Evolutionary conservation across 2,329 filamentous ascomycete genomes (phyloP), one percentile per base, ranked within the genome.

Genomic region (Epichloe coenophiala): DNA sequence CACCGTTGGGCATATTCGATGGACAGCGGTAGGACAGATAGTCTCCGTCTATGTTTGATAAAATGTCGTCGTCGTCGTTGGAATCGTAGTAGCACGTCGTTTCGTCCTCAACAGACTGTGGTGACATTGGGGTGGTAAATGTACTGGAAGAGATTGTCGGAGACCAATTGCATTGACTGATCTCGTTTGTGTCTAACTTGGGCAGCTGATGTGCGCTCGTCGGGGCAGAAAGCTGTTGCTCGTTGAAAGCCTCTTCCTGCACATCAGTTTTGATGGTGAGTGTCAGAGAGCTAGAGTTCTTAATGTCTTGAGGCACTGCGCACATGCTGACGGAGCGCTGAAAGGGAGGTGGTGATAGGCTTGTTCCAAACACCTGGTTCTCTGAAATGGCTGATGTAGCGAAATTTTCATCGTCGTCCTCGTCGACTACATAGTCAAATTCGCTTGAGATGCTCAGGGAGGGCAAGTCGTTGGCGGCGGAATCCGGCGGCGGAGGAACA

Each of bases 401-500:
- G 57, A 83, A 82, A 63, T 81, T 81, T 55, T 80, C 76, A 56
- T 81, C 76, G 56, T 81, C 77, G 43, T 77, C 75, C 7, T 62
- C 66, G 27, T 64, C 53, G 17, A 59, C 59, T 50, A 72, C 68
- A 40, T 61, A 64, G 33, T 58, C 57, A 38, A 64, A 60, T 6
- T 68, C 65, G 8, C 68, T 66, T 17, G 68, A 63, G 7, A 70
- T 68, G 19, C 59, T 46, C 8, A 69, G 42, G 1, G 60, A 4
- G 50, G 63, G 62, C 7, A 64, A 60, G n/a, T 65, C 60, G 9
- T 63, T 59, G 7, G 58, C 45, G 35, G 57, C 60, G 13, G 55
- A 62, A 51, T 55, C 57, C 17, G 58, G 59, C 38, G 57, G 57
- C 37, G 55, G 49, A 23, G 68, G 67, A 9, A 54, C 54, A 47